These are phyloP conservation scores for Chlamydomonas schloesseri DNA, from an alignment of 139 green algal species.

Conservation along the genomic window DNA sequence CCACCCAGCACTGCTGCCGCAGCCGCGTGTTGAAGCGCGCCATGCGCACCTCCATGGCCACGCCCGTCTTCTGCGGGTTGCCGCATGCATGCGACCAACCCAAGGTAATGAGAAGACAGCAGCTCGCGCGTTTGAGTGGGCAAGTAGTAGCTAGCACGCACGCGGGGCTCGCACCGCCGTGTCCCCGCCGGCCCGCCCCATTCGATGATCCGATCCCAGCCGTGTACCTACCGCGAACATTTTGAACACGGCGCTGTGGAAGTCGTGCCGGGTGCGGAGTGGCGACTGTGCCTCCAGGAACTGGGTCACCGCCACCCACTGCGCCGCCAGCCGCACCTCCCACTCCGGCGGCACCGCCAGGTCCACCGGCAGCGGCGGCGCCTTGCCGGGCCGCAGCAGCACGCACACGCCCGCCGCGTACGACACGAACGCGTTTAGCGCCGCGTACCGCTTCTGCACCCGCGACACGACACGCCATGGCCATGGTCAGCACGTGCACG, in stretches of 20 bases:
- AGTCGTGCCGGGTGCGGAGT: conserved; percentile 19
- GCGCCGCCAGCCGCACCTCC: conserved; percentile 12
- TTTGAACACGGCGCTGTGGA: background rate
- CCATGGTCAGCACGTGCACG: too few relatives aligned
- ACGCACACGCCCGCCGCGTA: conserved; percentile 19
- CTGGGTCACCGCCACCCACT: background rate
- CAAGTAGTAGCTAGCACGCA: too few relatives aligned
- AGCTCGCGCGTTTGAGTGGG: too few relatives aligned
- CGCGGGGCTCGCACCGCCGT: too few relatives aligned
- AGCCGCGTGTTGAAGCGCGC: conserved; percentile 35
- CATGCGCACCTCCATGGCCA: conserved; percentile 5
- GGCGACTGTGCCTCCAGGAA: background rate
- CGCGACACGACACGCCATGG: too few relatives aligned
- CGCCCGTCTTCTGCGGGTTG: background rate
- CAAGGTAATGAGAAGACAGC: too few relatives aligned
- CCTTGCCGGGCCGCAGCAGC: background rate
- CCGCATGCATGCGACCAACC: background rate
- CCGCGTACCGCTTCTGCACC: conserved; percentile 26
- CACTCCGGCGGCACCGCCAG: background rate
- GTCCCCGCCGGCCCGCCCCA: too few relatives aligned
- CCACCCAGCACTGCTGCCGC: background rate
- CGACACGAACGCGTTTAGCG: conserved; percentile 46
- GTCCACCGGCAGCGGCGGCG: background rate
- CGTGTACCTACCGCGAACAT: background rate
- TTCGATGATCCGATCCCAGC: too few relatives aligned